phyloP scores from a whole-genome alignment of 75 land plant species.

The Larix kaempferi region DNA sequence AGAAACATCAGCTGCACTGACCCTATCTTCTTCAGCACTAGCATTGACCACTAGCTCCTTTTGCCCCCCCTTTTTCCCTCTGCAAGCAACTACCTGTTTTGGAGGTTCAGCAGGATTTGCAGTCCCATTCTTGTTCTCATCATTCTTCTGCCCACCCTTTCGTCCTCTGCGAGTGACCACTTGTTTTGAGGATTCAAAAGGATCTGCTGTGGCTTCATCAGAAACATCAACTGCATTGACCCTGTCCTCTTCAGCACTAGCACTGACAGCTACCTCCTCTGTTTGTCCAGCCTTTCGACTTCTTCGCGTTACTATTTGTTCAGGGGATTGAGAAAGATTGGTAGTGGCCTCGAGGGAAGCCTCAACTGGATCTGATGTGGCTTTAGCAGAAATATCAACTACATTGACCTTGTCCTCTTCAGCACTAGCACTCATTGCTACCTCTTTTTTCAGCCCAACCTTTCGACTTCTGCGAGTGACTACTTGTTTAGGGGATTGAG shows the following conservation, averaged over 20 bases:
- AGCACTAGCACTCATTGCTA: not conserved
- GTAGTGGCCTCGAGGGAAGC: too few relatives aligned
- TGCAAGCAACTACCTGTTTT: not conserved
- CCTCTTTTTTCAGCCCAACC: not conserved
- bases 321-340: too few relatives aligned
- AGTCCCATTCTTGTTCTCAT: not conserved
- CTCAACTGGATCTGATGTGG: too few relatives aligned
- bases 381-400: not conserved
- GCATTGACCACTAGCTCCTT: not conserved
- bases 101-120: not conserved
- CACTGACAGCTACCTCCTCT: too few relatives aligned
- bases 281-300: too few relatives aligned
- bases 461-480: not conserved
- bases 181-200: not conserved
- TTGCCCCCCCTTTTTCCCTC: not conserved
- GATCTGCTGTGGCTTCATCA: not conserved
- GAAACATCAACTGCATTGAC: not conserved
- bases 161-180: slow-evolving; percentile 1
- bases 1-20: not conserved
- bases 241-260: not conserved
- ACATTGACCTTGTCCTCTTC: not conserved
- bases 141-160: not conserved
- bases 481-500: not conserved
- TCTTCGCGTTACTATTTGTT: too few relatives aligned
- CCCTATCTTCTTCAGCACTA: not conserved